These are phyloP conservation scores for Naganishia friedmannii DNA, from an alignment of 768 basidiomycete species.

Conservation along the genomic window DNA sequence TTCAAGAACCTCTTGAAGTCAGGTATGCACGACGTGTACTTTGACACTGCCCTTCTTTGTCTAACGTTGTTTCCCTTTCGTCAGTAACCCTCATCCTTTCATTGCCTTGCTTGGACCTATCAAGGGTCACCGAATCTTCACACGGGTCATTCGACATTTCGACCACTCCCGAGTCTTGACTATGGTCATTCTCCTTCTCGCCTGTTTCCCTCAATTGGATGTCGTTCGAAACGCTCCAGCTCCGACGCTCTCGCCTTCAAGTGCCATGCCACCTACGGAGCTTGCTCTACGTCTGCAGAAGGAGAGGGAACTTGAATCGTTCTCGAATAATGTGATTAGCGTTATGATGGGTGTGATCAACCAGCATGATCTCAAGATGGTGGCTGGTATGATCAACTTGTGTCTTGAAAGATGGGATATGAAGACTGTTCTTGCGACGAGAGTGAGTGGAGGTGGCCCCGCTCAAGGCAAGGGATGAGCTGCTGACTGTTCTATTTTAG, in stretches of 20 bases:
- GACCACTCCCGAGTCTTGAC: slow-evolving; percentile 75
- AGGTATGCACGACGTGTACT: slow-evolving; percentile 58
- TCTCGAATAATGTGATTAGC: slow-evolving; percentile 78
- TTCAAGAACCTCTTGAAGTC: slow-evolving; percentile 89
- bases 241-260: slow-evolving; percentile 57
- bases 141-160: slow-evolving; percentile 81
- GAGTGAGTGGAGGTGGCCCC: slow-evolving; percentile 58
- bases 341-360: slow-evolving; percentile 79
- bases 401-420: slow-evolving; percentile 76
- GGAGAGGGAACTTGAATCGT: slow-evolving; percentile 85
- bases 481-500: slow-evolving; percentile 53
- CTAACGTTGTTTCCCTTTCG: background rate
- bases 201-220: slow-evolving; percentile 90
- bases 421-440: slow-evolving; percentile 69
- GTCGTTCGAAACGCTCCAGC: slow-evolving; percentile 72
- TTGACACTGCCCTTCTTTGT: background rate
- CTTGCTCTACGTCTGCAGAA: slow-evolving; percentile 52
- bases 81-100: slow-evolving; percentile 90
- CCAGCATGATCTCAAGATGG: slow-evolving; percentile 71
- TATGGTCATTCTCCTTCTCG: slow-evolving; percentile 82
- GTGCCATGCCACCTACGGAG: slow-evolving; percentile 54
- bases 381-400: slow-evolving; percentile 80
- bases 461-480: background rate
- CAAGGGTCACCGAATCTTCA: slow-evolving; percentile 90
- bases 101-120: slow-evolving; percentile 79